Conservation (phyloP, 345 rosid genomes). For the Aethionema arabicum region DNA sequence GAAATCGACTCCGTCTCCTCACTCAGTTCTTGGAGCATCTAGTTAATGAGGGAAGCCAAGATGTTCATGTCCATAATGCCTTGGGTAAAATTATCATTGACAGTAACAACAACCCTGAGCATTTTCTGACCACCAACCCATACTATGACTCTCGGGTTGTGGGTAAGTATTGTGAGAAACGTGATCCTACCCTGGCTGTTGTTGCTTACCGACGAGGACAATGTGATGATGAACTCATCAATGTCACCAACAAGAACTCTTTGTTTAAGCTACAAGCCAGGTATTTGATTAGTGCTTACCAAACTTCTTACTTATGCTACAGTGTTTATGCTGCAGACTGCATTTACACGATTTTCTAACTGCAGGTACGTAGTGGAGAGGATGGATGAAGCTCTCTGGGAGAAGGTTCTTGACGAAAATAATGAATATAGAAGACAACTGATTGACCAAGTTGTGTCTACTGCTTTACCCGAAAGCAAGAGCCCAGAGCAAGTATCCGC, state of each 20-base stretch:
- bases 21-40: conserved; percentile 99
- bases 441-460: conserved; percentile 97
- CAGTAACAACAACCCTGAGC: conserved; percentile 99
- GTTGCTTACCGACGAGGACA: conserved; percentile 98
- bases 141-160: conserved; percentile 97
- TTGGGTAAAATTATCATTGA: conserved; percentile 99
- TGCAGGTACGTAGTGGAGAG: conserved; percentile 97
- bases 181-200: conserved; percentile 98
- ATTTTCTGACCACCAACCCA: conserved; percentile 96
- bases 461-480: conserved; percentile 93
- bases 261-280: conserved; percentile 98
- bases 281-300: conserved; percentile 45
- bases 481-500: conserved; percentile 91
- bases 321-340: conserved; percentile 24
- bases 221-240: conserved; percentile 95
- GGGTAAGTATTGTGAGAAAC: conserved; percentile 99
- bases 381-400: conserved; percentile 99
- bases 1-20: conserved; percentile 98
- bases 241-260: conserved; percentile 97
- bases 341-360: conserved; percentile 35
- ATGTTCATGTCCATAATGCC: conserved; percentile 99
- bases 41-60: conserved; percentile 99
- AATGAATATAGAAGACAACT: conserved; percentile 90
- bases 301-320: conserved; percentile 18
- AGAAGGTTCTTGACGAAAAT: conserved; percentile 90